phyloP scores from a whole-genome alignment of 2,329 filamentous ascomycete genomes.

The Aspergillus cejpii region DNA sequence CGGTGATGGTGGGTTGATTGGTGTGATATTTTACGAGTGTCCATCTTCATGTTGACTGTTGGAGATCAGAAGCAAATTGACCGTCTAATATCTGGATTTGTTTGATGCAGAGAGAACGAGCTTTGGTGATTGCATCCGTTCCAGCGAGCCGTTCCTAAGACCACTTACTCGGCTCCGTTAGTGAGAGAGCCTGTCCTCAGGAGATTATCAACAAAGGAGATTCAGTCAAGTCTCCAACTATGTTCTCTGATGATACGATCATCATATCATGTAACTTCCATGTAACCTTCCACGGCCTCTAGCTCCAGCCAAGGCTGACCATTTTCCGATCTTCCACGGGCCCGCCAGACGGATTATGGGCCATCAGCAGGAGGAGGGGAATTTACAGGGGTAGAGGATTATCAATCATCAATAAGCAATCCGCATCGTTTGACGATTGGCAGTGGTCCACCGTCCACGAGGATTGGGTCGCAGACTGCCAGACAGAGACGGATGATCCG shows the following conservation, averaged over 20 bases:
- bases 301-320: not conserved
- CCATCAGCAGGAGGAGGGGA: not conserved
- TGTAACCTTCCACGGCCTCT: not conserved
- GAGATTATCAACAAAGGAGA: not conserved
- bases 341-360: not conserved
- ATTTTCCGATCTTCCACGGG: not conserved
- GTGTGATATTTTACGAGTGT: conserved; percentile 25
- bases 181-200: too few species aligned
- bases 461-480: too few species aligned
- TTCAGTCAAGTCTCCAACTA: too few species aligned
- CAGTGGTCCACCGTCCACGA: too few species aligned
- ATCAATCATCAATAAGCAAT: not conserved
- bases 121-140: not conserved
- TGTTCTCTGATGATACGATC: too few species aligned
- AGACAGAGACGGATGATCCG: conserved; percentile 9
- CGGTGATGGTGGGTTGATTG: conserved; percentile 23
- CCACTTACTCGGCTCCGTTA: not conserved
- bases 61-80: too few species aligned
- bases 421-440: not conserved
- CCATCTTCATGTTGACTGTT: not conserved
- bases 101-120: not conserved
- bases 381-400: not conserved
- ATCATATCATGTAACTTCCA: not conserved
- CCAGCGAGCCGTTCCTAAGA: not conserved
- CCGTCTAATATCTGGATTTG: not conserved